These are phyloP conservation scores for Daldinia vernicosa DNA, from an alignment of 495 filamentous ascomycete species.

Conservation along the genomic window DNA sequence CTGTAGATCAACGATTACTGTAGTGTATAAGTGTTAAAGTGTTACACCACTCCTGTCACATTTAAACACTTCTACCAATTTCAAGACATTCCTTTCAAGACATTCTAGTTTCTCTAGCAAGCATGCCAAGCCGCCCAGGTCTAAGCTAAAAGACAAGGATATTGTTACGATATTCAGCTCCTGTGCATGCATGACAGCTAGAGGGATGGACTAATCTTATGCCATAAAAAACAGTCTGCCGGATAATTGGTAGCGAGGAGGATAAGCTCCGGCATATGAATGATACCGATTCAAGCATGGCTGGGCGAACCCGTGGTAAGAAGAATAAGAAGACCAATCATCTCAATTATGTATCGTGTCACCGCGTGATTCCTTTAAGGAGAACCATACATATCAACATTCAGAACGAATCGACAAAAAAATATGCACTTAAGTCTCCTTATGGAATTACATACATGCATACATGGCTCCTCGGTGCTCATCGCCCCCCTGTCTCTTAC, in stretches of 20 bases:
- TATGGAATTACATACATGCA: not conserved
- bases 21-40: not conserved
- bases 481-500: not conserved
- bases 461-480: not conserved
- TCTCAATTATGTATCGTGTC: slow-evolving; percentile 20
- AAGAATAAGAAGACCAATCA: slow-evolving; percentile 24
- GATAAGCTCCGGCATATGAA: not conserved
- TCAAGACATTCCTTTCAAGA: not conserved
- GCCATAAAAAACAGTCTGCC: not conserved
- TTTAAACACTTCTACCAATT: not conserved
- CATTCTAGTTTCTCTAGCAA: not conserved
- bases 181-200: not conserved
- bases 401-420: not conserved
- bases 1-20: not conserved
- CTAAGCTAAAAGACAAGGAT: not conserved
- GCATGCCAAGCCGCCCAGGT: not conserved
- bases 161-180: not conserved
- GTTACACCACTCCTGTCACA: not conserved
- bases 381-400: slow-evolving; percentile 6
- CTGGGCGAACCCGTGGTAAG: not conserved
- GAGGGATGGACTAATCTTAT: not conserved
- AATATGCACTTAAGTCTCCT: not conserved
- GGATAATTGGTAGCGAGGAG: not conserved
- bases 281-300: not conserved
- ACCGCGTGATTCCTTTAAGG: slow-evolving; percentile 26